Percentiles rank a stretch among this genome's conserved stretches.
Conservation (phyloP, 2,329 filamentous ascomycete species). For the Epicoccum nigrum region DNA sequence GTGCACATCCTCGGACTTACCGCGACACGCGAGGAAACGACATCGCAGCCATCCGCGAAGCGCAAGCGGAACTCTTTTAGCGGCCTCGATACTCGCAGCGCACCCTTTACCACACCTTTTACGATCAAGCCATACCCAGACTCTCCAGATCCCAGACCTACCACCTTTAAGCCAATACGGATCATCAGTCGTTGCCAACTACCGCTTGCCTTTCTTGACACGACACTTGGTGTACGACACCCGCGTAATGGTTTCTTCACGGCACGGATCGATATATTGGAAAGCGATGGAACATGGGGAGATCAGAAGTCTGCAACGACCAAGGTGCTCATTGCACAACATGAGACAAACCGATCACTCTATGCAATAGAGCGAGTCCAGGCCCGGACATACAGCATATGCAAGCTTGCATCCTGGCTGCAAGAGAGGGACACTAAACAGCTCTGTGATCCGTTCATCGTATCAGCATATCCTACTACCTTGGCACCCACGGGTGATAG, state of each 20-base stretch:
- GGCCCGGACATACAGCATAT: constrained; percentile 68
- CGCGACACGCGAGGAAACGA: constrained; percentile 34
- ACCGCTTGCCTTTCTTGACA: constrained; percentile 48
- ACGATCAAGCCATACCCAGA: constrained; percentile 40
- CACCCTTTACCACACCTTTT: constrained; percentile 40
- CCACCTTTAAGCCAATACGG: constrained; percentile 42
- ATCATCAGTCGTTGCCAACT: constrained; percentile 46
- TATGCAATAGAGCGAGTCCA: constrained; percentile 78
- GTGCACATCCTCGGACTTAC: constrained; percentile 31
- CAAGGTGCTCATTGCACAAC: constrained; percentile 44
- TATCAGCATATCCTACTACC: constrained; percentile 62
- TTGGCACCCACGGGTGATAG: constrained; percentile 51
- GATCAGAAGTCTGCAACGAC: constrained; percentile 8
- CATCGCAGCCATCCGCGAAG: constrained; percentile 36
- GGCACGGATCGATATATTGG: constrained; percentile 42
- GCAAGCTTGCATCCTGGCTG: constrained; percentile 71
- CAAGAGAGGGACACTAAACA: constrained; percentile 60
- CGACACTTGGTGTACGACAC: constrained; percentile 28
- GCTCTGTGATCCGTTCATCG: constrained; percentile 31
- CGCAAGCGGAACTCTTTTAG: constrained; percentile 40
- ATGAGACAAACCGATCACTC: constrained; percentile 66
- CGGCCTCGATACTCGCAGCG: constrained; percentile 34
- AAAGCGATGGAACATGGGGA: constrained; percentile 23
- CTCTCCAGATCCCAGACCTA: constrained; percentile 37
- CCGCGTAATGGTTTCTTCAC: constrained; percentile 43